Percentiles rank a stretch among this genome's conserved stretches.
Conservation (phyloP, 139 green algal genomes). For the Closterium sp. region DNA sequence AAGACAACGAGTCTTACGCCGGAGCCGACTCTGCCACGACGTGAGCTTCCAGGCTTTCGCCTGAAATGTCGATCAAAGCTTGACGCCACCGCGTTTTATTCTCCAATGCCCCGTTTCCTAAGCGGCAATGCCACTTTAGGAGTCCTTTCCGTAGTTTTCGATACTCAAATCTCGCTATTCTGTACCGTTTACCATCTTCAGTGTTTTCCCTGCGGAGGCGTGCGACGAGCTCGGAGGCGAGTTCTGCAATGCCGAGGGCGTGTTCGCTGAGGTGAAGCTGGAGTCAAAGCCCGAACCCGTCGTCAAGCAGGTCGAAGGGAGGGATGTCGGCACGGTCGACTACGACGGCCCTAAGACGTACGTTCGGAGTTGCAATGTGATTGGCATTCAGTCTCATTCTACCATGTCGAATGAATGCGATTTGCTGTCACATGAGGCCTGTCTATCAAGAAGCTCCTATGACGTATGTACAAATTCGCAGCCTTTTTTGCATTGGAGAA, state of each 20-base stretch:
- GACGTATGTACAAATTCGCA: background rate
- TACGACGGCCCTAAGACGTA: background rate
- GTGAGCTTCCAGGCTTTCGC: background rate
- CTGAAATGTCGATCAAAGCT: background rate
- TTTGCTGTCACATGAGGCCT: background rate
- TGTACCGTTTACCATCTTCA: slow-evolving; percentile 27
- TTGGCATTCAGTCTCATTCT: background rate
- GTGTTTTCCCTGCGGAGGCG: slow-evolving; percentile 48
- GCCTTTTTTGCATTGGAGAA: background rate
- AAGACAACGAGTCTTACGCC: background rate
- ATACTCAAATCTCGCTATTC: background rate
- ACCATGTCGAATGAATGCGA: background rate
- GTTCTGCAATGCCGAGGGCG: slow-evolving; percentile 40
- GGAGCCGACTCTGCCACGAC: background rate
- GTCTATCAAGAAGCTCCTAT: background rate
- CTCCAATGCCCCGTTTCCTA: background rate
- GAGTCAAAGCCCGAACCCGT: background rate
- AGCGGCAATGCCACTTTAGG: no score
- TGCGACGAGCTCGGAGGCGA: slow-evolving; percentile 52
- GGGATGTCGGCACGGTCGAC: background rate
- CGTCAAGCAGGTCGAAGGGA: background rate
- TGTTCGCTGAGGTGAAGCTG: background rate
- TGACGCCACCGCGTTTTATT: background rate
- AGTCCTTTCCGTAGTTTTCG: no score
- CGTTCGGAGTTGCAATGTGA: background rate